Percentiles rank a stretch among this genome's conserved stretches.
phyloP scores from a whole-genome alignment of 495 filamentous ascomycete genomes.

The Lophiostoma macrostomum region DNA sequence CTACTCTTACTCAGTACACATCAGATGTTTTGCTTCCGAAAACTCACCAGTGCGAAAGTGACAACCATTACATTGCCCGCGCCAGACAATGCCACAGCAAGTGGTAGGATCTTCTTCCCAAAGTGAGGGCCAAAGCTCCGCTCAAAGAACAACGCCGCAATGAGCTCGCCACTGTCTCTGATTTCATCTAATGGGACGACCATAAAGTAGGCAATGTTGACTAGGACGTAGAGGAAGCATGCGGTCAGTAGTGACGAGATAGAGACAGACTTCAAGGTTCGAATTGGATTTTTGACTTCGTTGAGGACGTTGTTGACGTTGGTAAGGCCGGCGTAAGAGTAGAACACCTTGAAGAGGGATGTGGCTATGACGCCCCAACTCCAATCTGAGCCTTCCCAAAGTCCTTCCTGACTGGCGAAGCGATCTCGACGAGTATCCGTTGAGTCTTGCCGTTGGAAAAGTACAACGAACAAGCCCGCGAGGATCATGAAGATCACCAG shows the following conservation, averaged over 20 bases:
- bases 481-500: constrained; percentile 45
- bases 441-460: constrained; percentile 19
- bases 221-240: constrained; percentile 61
- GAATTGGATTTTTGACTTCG: constrained; percentile 67
- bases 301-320: constrained; percentile 77
- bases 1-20: constrained; percentile 40
- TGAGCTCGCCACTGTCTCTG: constrained; percentile 62
- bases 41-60: constrained; percentile 49
- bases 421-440: background rate
- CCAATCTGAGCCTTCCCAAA: constrained; percentile 57
- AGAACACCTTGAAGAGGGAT: constrained; percentile 69
- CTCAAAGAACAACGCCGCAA: constrained; percentile 67
- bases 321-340: constrained; percentile 64
- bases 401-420: constrained; percentile 29
- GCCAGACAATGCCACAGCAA: constrained; percentile 64
- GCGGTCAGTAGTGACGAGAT: constrained; percentile 60
- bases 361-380: constrained; percentile 56
- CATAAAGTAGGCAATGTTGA: constrained; percentile 69
- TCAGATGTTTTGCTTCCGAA: background rate
- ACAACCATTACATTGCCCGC: constrained; percentile 78
- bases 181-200: constrained; percentile 68
- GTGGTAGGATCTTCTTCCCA: constrained; percentile 57
- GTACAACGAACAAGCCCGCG: constrained; percentile 42
- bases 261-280: constrained; percentile 63
- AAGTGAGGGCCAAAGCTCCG: constrained; percentile 58